Evolutionary conservation across 257 asterid species (phyloP).

Genomic region (Henckelia pumila): DNA sequence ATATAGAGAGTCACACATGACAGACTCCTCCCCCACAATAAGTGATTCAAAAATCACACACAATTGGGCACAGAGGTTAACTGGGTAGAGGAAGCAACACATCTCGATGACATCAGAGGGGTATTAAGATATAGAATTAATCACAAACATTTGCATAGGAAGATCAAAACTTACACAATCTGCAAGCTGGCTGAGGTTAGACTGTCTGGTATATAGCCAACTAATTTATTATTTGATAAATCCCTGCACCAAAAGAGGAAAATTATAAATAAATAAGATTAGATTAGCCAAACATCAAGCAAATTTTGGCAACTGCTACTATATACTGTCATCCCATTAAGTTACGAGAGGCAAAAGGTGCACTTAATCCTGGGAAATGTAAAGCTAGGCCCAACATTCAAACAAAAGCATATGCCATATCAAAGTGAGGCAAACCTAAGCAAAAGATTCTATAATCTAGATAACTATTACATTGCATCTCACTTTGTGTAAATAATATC

Average conservation of each 20-base stretch:
- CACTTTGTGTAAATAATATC: neutral
- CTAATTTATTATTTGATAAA: conserved; percentile 68
- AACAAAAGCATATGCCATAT: neutral
- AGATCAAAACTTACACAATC: conserved; percentile 61
- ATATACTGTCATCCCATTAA: neutral
- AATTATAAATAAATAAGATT: neutral
- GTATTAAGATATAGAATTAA: neutral
- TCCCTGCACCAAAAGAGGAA: conserved; percentile 57
- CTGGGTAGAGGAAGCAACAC: neutral
- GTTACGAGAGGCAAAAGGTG: neutral
- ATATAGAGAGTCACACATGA: neutral
- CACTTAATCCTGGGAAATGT: neutral
- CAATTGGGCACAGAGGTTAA: neutral
- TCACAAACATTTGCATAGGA: neutral
- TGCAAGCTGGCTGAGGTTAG: conserved; percentile 74
- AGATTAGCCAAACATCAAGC: neutral
- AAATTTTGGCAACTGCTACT: neutral
- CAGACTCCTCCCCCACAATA: neutral
- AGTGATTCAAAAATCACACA: neutral
- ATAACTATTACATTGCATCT: neutral
- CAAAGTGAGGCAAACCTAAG: neutral
- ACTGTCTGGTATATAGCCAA: conserved; percentile 78
- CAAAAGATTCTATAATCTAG: neutral
- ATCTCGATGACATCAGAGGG: neutral
- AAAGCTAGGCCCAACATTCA: neutral